Evolutionary conservation across 164 flowering plant species (phyloP).

Genomic region (Kalanchoe fedtschenkoi): DNA sequence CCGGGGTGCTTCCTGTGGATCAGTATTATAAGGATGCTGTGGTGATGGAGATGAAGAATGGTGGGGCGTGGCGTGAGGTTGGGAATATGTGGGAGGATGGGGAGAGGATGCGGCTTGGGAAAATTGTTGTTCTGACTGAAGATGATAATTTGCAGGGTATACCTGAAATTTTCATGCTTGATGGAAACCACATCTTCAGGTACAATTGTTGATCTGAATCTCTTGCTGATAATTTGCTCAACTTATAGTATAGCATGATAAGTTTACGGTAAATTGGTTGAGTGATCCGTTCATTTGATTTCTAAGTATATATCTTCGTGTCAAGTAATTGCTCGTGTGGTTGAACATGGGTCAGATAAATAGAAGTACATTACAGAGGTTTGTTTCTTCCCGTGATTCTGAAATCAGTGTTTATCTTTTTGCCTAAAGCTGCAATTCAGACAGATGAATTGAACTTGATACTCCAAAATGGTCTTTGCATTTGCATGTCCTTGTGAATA

Average conservation of each 20-base stretch:
- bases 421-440: too few relatives aligned
- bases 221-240: not conserved
- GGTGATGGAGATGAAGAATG: conserved; percentile 51
- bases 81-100: conserved; percentile 87
- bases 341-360: too few relatives aligned
- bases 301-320: too few relatives aligned
- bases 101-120: conserved; percentile 60
- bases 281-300: not conserved
- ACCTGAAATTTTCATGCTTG: conserved; percentile 72
- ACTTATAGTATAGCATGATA: not conserved
- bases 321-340: too few relatives aligned
- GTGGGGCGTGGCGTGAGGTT: conserved; percentile 67
- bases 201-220: conserved; percentile 8
- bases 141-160: conserved; percentile 17
- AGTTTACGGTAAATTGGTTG: not conserved
- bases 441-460: too few relatives aligned
- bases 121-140: conserved; percentile 51
- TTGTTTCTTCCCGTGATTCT: too few relatives aligned
- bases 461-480: too few relatives aligned
- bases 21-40: conserved; percentile 76
- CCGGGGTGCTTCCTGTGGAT: conserved; percentile 82
- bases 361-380: too few relatives aligned
- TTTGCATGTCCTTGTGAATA: too few relatives aligned
- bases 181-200: conserved; percentile 58
- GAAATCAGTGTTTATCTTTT: too few relatives aligned